Evolutionary conservation across 805 yeast genomes (phyloP).

Genomic region (Vanderwaltozyma tropicalis): DNA sequence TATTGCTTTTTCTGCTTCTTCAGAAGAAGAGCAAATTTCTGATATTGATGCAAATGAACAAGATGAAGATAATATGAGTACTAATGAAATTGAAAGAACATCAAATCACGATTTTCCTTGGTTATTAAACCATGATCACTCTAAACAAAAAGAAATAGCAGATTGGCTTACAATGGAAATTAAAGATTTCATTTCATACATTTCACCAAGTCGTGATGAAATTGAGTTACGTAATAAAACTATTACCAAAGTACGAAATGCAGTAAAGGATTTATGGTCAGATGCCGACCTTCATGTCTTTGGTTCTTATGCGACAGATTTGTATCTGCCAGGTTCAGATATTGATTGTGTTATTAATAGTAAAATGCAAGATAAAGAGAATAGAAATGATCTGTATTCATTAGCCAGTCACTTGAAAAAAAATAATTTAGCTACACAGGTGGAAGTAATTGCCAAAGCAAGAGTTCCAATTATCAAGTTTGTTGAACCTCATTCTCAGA

Average conservation of each 20-base stretch:
- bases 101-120: conserved; percentile 45
- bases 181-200: conserved; percentile 70
- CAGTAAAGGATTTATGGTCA: conserved; percentile 55
- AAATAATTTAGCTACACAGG: conserved; percentile 50
- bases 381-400: conserved; percentile 56
- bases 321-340: conserved; percentile 90
- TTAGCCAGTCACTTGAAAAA: conserved; percentile 60
- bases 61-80: conserved; percentile 3
- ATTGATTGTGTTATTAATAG: conserved; percentile 86
- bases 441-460: conserved; percentile 82
- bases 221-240: conserved; percentile 55
- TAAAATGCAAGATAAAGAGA: conserved; percentile 44
- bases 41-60: too few relatives aligned
- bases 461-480: conserved; percentile 92
- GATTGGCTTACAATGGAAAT: conserved; percentile 85
- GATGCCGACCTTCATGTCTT: conserved; percentile 74
- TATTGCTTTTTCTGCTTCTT: conserved; percentile 31
- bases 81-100: conserved; percentile 1
- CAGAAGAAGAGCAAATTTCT: conserved; percentile 24
- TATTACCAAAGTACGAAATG: conserved; percentile 46
- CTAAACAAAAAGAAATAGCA: conserved; percentile 63
- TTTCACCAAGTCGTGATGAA: conserved; percentile 75
- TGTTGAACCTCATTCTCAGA: conserved; percentile 56
- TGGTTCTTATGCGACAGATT: conserved; percentile 90
- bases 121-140: conserved; percentile 70